Conservation (phyloP, 345 rosid species). For the Citrus sinensis region DNA sequence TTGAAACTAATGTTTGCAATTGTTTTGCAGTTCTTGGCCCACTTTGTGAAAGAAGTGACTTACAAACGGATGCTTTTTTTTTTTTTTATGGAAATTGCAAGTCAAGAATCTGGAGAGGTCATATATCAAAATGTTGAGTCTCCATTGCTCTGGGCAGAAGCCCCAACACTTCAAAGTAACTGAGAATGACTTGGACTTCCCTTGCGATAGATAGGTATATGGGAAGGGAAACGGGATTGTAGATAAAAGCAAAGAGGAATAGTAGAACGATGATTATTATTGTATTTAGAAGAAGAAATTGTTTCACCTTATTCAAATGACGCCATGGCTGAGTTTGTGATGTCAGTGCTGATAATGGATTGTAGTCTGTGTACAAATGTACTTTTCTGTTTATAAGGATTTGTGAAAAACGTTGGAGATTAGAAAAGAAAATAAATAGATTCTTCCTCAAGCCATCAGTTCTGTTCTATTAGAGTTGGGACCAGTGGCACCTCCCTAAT, state of each 20-base stretch:
- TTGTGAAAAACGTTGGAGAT: neutral
- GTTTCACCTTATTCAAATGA: conserved; percentile 11
- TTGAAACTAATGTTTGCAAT: neutral
- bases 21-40: neutral
- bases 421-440: too few species aligned
- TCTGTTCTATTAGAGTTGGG: too few species aligned
- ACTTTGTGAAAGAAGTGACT: too few species aligned
- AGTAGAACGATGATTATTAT: neutral
- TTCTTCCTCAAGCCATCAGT: too few species aligned
- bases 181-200: conserved; percentile 79
- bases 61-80: too few species aligned
- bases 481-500: too few species aligned
- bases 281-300: neutral
- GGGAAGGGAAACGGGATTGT: conserved; percentile 30
- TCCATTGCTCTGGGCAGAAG: conserved; percentile 68
- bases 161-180: conserved; percentile 78
- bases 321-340: neutral
- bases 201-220: conserved; percentile 31
- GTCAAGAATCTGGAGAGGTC: conserved; percentile 86
- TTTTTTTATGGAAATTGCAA: conserved; percentile 28
- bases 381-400: neutral
- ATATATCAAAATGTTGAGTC: conserved; percentile 94
- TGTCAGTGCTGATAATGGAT: conserved; percentile 5
- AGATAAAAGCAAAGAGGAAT: conserved; percentile 32
- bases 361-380: neutral